A percentile compares a stretch with the other conserved stretches of the same genome.
These are phyloP conservation scores for Stevia rebaudiana DNA, from an alignment of 140 eudicot species.

Conservation along the genomic window DNA sequence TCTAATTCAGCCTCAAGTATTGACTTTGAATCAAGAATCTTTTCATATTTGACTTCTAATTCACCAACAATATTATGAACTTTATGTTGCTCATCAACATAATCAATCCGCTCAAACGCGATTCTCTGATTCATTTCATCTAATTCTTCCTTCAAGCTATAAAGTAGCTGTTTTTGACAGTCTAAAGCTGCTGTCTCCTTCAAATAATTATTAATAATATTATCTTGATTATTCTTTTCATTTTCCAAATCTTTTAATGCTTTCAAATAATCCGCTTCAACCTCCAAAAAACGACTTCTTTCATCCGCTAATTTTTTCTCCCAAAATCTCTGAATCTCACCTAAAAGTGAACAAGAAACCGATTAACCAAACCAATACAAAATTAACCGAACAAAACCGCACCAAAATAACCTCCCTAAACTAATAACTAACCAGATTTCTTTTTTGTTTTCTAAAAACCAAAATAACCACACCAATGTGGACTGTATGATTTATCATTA, in stretches of 20 bases:
- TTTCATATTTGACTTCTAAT: constrained; percentile 49
- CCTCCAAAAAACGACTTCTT: constrained; percentile 39
- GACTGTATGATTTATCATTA: too few species aligned
- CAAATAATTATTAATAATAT: constrained; percentile 27
- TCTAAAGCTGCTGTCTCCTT: constrained; percentile 84
- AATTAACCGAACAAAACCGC: not conserved
- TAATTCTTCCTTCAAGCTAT: constrained; percentile 58
- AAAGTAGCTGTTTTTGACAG: constrained; percentile 78
- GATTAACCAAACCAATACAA: not conserved
- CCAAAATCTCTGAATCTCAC: constrained; percentile 69
- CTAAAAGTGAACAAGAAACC: not conserved
- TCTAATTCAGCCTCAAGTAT: constrained; percentile 88
- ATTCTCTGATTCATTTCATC: constrained; percentile 57
- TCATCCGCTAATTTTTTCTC: constrained; percentile 48
- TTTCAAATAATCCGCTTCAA: constrained; percentile 39
- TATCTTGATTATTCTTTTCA: constrained; percentile 38
- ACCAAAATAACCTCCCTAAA: not conserved
- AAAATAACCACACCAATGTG: too few species aligned
- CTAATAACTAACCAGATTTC: not conserved
- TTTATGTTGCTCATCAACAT: constrained; percentile 42
- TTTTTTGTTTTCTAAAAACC: too few species aligned
- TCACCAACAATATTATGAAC: constrained; percentile 24
- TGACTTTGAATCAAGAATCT: constrained; percentile 53
- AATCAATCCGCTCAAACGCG: constrained; percentile 34
- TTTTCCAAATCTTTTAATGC: constrained; percentile 45